Evolutionary conservation across 2,329 filamentous ascomycete genomes (phyloP).

Genomic region (Onygenales sp.): DNA sequence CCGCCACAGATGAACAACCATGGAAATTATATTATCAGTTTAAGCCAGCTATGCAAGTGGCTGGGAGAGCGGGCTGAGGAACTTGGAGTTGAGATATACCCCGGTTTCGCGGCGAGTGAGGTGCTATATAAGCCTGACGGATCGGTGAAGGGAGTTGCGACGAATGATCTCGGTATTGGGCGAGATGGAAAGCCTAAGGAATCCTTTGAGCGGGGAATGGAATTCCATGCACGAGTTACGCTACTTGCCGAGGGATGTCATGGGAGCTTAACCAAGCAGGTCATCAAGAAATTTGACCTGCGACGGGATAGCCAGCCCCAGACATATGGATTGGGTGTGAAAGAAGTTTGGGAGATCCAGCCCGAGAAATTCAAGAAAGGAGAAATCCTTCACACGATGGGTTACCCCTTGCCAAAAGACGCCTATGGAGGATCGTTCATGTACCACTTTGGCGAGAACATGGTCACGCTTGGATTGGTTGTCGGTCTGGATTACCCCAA

Average conservation of each 20-base stretch:
- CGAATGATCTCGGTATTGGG: slow-evolving; percentile 82
- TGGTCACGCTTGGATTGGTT: slow-evolving; percentile 85
- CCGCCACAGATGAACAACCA: slow-evolving; percentile 98
- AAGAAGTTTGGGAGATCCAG: slow-evolving; percentile 95
- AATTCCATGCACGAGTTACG: slow-evolving; percentile 87
- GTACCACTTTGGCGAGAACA: slow-evolving; percentile 98
- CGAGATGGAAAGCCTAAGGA: slow-evolving; percentile 79
- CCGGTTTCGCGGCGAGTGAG: slow-evolving; percentile 90
- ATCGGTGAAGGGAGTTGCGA: slow-evolving; percentile 86
- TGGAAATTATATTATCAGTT: slow-evolving; percentile 92
- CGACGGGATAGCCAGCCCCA: slow-evolving; percentile 83
- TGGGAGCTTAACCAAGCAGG: slow-evolving; percentile 87
- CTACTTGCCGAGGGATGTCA: slow-evolving; percentile 93
- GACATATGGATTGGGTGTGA: slow-evolving; percentile 88
- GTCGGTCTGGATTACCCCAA: slow-evolving; percentile 93
- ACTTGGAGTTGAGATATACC: slow-evolving; percentile 88
- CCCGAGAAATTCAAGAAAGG: slow-evolving; percentile 88
- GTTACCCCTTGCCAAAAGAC: slow-evolving; percentile 77
- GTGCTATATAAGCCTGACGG: slow-evolving; percentile 80
- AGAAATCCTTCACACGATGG: slow-evolving; percentile 79
- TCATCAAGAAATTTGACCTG: slow-evolving; percentile 88
- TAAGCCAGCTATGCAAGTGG: slow-evolving; percentile 95
- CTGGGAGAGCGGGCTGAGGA: slow-evolving; percentile 94
- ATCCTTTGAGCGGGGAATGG: slow-evolving; percentile 92
- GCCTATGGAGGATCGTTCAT: slow-evolving; percentile 98